Conservation (phyloP, 495 filamentous ascomycete species). For the Lasiosphaeriaceae sp. region DNA sequence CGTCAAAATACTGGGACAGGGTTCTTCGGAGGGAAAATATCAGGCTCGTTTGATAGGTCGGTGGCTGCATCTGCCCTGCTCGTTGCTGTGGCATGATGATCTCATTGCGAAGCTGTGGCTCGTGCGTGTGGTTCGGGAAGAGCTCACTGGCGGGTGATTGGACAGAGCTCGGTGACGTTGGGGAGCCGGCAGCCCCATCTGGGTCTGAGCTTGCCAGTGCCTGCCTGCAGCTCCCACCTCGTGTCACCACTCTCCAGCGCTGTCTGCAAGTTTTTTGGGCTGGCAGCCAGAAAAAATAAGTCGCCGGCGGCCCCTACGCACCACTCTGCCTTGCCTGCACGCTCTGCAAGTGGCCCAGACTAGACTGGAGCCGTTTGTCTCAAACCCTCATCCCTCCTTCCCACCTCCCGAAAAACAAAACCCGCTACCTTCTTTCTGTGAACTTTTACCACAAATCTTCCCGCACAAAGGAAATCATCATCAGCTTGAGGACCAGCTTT, state of each 20-base stretch:
- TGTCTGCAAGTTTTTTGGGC: not conserved
- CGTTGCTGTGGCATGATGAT: slow-evolving; percentile 32
- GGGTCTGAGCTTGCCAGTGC: not conserved
- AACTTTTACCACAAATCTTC: not conserved
- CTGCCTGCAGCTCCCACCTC: not conserved
- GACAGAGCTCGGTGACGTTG: not conserved
- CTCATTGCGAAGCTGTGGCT: slow-evolving; percentile 24
- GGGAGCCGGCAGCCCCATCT: slow-evolving; percentile 1
- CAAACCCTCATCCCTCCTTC: slow-evolving; percentile 16
- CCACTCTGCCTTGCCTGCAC: not conserved
- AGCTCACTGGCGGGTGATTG: too few species aligned
- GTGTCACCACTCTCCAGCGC: not conserved
- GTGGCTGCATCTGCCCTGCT: not conserved
- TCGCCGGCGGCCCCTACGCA: not conserved
- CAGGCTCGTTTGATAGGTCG: not conserved
- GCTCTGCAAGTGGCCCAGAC: too few species aligned
- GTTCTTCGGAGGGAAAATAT: not conserved
- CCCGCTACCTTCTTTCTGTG: not conserved
- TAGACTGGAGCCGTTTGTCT: slow-evolving; percentile 3
- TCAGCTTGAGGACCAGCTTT: not conserved
- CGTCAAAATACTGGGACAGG: not conserved
- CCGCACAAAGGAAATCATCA: not conserved
- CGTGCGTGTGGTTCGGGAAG: slow-evolving; percentile 9
- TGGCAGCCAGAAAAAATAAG: not conserved
- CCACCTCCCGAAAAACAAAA: slow-evolving; percentile 5